These are phyloP conservation scores for Phaeoacremonium minimum DNA, from an alignment of 2,329 filamentous ascomycete genomes.

Conservation along the genomic window DNA sequence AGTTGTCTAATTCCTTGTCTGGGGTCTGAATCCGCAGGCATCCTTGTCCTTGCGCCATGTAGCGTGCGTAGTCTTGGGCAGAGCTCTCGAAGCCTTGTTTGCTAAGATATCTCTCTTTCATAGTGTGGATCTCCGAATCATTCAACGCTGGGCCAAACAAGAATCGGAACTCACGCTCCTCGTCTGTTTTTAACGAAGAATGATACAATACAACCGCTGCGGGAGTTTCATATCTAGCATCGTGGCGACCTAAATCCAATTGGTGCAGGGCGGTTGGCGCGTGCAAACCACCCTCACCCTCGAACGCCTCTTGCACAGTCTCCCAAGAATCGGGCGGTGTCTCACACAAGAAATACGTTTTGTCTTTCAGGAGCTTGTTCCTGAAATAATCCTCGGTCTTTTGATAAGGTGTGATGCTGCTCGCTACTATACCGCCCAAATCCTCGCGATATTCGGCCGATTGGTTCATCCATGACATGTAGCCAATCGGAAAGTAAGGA, in stretches of 20 bases:
- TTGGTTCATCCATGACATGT: constrained; percentile 61
- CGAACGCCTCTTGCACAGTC: constrained; percentile 45
- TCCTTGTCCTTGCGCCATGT: constrained; percentile 45
- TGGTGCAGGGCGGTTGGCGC: constrained; percentile 38
- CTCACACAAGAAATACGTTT: constrained; percentile 53
- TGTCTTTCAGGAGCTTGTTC: constrained; percentile 52
- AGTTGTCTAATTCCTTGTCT: constrained; percentile 50
- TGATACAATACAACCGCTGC: constrained; percentile 50
- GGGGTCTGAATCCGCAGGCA: constrained; percentile 49
- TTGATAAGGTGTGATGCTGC: constrained; percentile 52
- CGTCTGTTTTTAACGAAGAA: constrained; percentile 29
- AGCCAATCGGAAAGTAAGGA: constrained; percentile 54
- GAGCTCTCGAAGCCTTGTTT: constrained; percentile 40
- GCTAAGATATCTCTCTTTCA: constrained; percentile 44
- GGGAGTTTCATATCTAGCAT: constrained; percentile 52
- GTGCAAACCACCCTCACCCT: constrained; percentile 52
- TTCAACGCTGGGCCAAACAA: constrained; percentile 51
- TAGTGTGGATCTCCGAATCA: constrained; percentile 39
- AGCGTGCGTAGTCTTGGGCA: constrained; percentile 40
- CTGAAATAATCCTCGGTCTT: constrained; percentile 53
- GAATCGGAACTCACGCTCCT: constrained; percentile 44
- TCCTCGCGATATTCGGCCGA: constrained; percentile 46
- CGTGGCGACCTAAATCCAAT: constrained; percentile 33
- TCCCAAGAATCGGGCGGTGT: constrained; percentile 47
- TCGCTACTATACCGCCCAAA: constrained; percentile 44